A percentile compares a stretch with the other conserved stretches of the same genome.
Conservation (phyloP, 2,329 filamentous ascomycete species). For the Trichoderma hamatum region DNA sequence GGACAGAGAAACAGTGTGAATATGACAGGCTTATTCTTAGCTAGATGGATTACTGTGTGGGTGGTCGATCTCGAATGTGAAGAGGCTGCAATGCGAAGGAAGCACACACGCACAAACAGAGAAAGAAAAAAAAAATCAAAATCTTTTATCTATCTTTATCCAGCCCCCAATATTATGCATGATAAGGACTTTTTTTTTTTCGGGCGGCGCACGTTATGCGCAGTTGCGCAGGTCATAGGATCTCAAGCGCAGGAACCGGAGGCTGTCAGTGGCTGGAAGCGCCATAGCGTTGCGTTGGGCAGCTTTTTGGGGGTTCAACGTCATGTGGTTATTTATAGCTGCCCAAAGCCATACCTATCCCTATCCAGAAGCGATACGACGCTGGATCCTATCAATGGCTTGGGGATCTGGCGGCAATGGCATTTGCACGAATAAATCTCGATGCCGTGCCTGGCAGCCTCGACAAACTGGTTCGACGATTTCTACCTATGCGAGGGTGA, state of each 20-base stretch:
- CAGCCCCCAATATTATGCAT: not conserved
- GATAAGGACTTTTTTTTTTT: not conserved
- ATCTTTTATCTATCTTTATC: not conserved
- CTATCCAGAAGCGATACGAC: not conserved
- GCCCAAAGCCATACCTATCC: slow-evolving; percentile 2
- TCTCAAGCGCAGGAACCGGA: slow-evolving; percentile 9
- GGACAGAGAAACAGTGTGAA: not conserved
- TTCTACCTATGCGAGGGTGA: not conserved
- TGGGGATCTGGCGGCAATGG: not conserved
- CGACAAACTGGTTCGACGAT: not conserved
- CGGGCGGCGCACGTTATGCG: not conserved
- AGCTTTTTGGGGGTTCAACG: not conserved
- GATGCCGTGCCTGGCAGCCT: not conserved
- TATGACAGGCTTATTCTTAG: not conserved
- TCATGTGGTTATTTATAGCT: slow-evolving; percentile 12
- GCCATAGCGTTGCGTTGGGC: slow-evolving; percentile 9
- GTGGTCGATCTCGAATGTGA: not conserved
- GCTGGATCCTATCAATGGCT: not conserved
- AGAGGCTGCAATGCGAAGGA: not conserved
- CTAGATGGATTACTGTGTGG: not conserved
- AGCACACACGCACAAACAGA: not conserved
- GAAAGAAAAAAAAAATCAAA: not conserved
- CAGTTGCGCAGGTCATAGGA: not conserved
- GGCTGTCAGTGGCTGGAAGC: slow-evolving; percentile 11
- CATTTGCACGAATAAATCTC: not conserved